phyloP scores from a whole-genome alignment of 1,284 basidiomycete species.

The Puccinia brachypodii region DNA sequence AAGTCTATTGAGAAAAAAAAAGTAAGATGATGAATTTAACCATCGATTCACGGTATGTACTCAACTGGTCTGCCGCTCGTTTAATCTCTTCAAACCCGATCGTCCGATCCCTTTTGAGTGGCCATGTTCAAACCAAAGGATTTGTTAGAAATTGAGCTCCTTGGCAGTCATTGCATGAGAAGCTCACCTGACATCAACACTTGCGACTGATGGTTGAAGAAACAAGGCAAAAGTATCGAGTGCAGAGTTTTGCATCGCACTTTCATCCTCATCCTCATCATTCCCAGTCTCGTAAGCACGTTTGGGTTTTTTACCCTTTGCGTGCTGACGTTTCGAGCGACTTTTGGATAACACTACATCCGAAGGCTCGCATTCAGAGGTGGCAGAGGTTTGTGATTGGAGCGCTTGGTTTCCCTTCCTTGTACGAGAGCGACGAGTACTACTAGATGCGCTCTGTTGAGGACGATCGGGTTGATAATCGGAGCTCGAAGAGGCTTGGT shows the following conservation, averaged over 20 bases:
- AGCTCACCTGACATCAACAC: constrained; percentile 18
- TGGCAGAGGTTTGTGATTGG: background rate
- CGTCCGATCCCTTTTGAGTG: background rate
- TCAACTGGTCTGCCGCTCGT: constrained; percentile 36
- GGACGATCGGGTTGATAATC: constrained; percentile 17
- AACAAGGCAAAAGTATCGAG: constrained; percentile 18
- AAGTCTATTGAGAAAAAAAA: background rate
- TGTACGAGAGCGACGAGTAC: background rate
- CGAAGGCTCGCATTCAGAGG: background rate
- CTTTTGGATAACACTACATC: background rate
- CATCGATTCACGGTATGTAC: background rate
- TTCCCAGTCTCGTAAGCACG: background rate
- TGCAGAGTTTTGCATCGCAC: background rate
- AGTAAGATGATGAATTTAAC: background rate
- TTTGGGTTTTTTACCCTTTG: background rate
- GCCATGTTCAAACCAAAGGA: background rate
- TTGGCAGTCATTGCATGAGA: no score
- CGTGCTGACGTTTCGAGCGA: background rate
- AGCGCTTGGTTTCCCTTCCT: background rate
- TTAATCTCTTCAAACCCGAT: constrained; percentile 36
- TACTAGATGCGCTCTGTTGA: background rate
- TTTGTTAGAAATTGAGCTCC: background rate
- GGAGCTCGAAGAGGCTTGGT: background rate
- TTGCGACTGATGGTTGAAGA: background rate
- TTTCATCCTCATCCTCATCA: constrained; percentile 8